A percentile compares a stretch with the other conserved stretches of the same genome.
Conservation (phyloP, 768 basidiomycete species). For the Ramaria sp. region DNA sequence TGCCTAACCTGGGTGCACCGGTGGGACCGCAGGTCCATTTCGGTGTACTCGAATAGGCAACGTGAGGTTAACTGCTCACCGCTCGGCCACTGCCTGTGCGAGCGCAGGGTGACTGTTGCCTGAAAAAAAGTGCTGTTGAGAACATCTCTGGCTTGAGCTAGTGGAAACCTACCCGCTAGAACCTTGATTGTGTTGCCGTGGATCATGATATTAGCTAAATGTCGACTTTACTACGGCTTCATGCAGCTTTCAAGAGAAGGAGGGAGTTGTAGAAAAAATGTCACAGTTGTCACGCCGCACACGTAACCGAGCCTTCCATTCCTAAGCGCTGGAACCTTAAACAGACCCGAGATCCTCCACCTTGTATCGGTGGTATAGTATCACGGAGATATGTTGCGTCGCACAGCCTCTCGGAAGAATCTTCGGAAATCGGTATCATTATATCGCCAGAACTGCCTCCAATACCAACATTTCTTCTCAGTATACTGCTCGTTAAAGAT, state of each 20-base stretch:
- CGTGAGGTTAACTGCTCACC: conserved; percentile 65
- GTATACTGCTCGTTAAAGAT: no score
- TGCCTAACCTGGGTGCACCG: conserved; percentile 58
- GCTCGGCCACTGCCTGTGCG: conserved; percentile 89
- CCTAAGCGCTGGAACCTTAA: no score
- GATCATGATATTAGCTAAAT: neutral
- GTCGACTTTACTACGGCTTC: neutral
- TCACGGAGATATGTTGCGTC: no score
- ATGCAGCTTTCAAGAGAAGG: neutral
- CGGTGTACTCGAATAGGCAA: conserved; percentile 27
- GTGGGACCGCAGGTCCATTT: conserved; percentile 36
- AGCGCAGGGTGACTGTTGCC: conserved; percentile 98
- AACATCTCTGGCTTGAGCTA: neutral
- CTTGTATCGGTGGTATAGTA: no score
- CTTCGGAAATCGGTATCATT: no score
- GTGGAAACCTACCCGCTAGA: conserved; percentile 13
- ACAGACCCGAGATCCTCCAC: no score
- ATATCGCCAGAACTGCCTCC: no score
- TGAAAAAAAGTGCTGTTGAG: conserved; percentile 21
- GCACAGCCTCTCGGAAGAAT: no score
- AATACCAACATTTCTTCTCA: no score
- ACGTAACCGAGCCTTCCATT: neutral
- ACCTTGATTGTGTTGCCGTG: conserved; percentile 21
- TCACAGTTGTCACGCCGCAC: no score
- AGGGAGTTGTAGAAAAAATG: neutral